Evolutionary conservation across 2,329 filamentous ascomycete genomes (phyloP), one percentile per base, ranked within the genome.

Genomic region (Cladosporium halotolerans): DNA sequence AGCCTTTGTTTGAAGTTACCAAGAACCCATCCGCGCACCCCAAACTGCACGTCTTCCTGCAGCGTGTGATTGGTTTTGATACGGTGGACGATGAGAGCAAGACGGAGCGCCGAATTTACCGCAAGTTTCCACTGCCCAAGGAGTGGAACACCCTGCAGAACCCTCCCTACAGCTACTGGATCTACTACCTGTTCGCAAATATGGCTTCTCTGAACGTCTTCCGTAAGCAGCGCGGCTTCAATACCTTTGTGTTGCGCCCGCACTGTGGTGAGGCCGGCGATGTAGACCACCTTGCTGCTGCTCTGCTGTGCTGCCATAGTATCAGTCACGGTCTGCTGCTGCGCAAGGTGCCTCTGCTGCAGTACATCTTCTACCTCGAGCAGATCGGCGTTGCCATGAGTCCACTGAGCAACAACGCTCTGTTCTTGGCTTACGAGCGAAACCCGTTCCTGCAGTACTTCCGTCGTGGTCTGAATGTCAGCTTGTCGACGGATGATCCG

Each of bases 371-470:
- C 74, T 99, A 99, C 65, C 82, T 99, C 16, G 91, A 99, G 66
- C 92, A 97, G 67, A 96, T 99, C 58, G 93, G 93, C 54, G 93
- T 99, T 58, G 93, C 93, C 57, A 99, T 99, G 93, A 97, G 92
- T n/a, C 93, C 93, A 2, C 79, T 99, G 43, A 96, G 90, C 70
- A 99, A 99, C 75, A 99, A 99, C 63, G 93, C 93, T 0, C 74
- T 99, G 32, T 99, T 99, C 73, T 75, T 99, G 49, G 90, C 92
- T 1, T 97, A 99, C 66, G 93, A 99, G 70, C 84, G 95, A 55
- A 99, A 99, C 63, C 93, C 93, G 0, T 99, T 96, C 72, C 79
- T 95, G 62, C 88, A 88, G 64, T 99, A 99, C 72, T 99, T 99
- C 76, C 86, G 88, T 66, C 85, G 93, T 52, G 93, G 93, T 0